These are phyloP conservation scores for Vanrija humicola DNA, from an alignment of 1,284 basidiomycete genomes.

Conservation along the genomic window DNA sequence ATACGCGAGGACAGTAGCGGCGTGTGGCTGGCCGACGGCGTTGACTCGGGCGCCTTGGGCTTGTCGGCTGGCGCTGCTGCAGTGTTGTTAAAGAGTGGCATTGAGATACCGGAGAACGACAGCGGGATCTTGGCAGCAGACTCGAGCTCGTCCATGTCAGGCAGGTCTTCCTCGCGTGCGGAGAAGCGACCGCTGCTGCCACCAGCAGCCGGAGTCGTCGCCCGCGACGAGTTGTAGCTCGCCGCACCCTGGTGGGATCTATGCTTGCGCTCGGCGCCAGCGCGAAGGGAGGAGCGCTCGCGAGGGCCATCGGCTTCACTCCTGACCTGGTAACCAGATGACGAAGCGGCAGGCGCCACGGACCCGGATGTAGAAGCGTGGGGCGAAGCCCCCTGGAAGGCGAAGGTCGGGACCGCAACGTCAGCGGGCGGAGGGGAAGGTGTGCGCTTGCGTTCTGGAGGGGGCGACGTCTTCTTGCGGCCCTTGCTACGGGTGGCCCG, in stretches of 20 bases:
- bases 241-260: slow-evolving; percentile 41
- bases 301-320: slow-evolving; percentile 24
- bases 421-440: slow-evolving; percentile 19
- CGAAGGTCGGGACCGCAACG: slow-evolving; percentile 31
- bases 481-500: slow-evolving; percentile 1
- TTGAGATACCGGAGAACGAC: slow-evolving; percentile 39
- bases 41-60: not conserved
- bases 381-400: slow-evolving; percentile 42
- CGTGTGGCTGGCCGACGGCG: not conserved
- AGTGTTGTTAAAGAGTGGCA: slow-evolving; percentile 18
- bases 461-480: slow-evolving; percentile 7
- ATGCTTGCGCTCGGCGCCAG: slow-evolving; percentile 32
- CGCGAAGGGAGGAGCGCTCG: slow-evolving; percentile 38
- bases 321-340: slow-evolving; percentile 28
- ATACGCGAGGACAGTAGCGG: slow-evolving; percentile 16
- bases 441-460: slow-evolving; percentile 23
- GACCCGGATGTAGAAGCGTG: not conserved
- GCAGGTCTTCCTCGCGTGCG: slow-evolving; percentile 46
- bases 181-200: slow-evolving; percentile 38
- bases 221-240: slow-evolving; percentile 30
- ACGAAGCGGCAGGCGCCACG: slow-evolving; percentile 1
- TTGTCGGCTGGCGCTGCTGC: not conserved
- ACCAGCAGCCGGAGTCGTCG: slow-evolving; percentile 22
- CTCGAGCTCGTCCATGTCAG: slow-evolving; percentile 44
- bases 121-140: slow-evolving; percentile 31